Evolutionary conservation across 306 rosid species (phyloP).

Genomic region (Gastrolobium bilobum): DNA sequence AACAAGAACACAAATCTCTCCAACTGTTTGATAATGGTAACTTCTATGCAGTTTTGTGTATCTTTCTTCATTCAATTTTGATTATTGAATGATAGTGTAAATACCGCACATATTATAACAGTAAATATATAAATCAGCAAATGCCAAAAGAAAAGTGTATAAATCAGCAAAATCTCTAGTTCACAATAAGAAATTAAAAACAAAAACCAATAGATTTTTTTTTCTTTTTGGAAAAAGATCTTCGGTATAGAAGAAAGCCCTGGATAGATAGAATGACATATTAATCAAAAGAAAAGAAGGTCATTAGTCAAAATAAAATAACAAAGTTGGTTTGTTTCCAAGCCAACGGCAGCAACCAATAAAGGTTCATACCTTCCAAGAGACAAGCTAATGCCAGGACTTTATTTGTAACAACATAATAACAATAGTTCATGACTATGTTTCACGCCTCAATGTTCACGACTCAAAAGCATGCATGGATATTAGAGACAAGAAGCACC

Average conservation of each 20-base stretch:
- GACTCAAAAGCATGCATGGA: neutral
- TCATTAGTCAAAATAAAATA: neutral
- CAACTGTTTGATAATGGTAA: too few relatives aligned
- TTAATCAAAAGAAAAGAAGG: constrained; percentile 9
- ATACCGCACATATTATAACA: neutral
- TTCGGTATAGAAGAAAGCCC: neutral
- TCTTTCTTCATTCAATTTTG: too few relatives aligned
- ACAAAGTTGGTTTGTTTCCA: constrained; percentile 21
- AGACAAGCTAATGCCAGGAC: constrained; percentile 45
- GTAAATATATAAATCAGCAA: neutral
- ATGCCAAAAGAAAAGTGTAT: too few relatives aligned
- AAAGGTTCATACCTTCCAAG: constrained; percentile 31
- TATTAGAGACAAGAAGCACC: constrained; percentile 40
- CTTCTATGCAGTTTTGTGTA: too few relatives aligned
- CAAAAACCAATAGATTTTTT: too few relatives aligned
- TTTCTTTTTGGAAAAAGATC: neutral
- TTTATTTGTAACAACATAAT: constrained; percentile 53
- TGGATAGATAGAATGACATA: neutral
- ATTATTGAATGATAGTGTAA: too few relatives aligned
- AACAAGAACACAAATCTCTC: too few relatives aligned
- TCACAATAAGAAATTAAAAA: too few relatives aligned
- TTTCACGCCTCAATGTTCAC: constrained; percentile 35
- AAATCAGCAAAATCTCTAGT: too few relatives aligned
- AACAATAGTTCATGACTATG: constrained; percentile 44
- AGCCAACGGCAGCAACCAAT: constrained; percentile 24